Base-by-base conservation (phyloP, 2,329 filamentous ascomycete genomes). In the Coniochaeta sp. region DNA sequence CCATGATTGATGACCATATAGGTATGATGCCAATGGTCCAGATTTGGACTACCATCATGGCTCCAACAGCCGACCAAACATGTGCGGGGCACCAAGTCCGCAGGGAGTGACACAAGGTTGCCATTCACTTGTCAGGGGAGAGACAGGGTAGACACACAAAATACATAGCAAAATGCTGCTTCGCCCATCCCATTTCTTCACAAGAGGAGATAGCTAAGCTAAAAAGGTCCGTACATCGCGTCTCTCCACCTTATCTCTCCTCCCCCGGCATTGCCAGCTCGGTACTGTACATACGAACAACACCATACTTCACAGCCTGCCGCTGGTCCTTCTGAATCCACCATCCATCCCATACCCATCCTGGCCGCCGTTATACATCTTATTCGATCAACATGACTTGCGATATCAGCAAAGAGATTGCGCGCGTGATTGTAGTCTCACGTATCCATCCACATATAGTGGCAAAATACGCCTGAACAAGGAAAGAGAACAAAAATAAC, bases 381-480 rank as follows among this genome's bases (percentile, higher is more conserved):
- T 22, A 7, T 26, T 47, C 42, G 42, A 47, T 26, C 42, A 47
- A 26, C 42, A 47, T 47, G 42, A 47, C 9, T 16, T 40, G 40
- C 19, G 22, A 47, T 10, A 47, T 26, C 19, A 47, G 19, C 19
- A 47, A 26, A 17, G 38, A 26, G 42, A 47, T 47, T 44, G 42
- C 19, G n/a, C 42, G 34, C 24, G 42, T 16, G 42, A 26, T 14
- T 26, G 42, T 24, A 24, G 19, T 47, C 24, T 47, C 4, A 9
- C 19, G 19, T 3, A 47, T 47, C 42, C 10, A 47, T 26, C 42
- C 42, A 17, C 19, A 26, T 4, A 47, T 26, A 47, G 19, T 22
- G 26, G 42, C 42, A 47, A 47, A 16, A 26, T 47, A 24, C 19
- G 83, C 81, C 2, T 84, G 79, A 66, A 86, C 69, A 88, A 86